Percentiles rank a stretch among this genome's conserved stretches.
Evolutionary conservation across 352 stramenopile genomes (phyloP).

Genomic region (Pythium phragmiticola): DNA sequence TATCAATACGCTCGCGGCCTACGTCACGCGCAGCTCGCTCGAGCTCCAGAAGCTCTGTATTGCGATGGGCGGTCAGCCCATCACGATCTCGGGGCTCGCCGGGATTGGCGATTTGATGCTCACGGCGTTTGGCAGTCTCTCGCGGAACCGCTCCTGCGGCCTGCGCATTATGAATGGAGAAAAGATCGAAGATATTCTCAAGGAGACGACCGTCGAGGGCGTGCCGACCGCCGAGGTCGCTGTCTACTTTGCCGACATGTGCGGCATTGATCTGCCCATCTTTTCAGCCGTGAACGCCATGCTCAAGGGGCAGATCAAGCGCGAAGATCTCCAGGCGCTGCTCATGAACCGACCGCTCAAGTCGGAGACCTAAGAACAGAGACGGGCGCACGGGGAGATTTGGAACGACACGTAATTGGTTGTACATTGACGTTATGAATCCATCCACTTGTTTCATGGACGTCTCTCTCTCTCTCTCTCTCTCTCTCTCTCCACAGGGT

Average conservation of each 20-base stretch:
- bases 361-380: conserved; percentile 50
- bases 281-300: conserved; percentile 87
- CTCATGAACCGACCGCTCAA: conserved; percentile 84
- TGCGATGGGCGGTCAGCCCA: conserved; percentile 92
- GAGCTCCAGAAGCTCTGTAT: conserved; percentile 96
- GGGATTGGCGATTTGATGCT: conserved; percentile 94
- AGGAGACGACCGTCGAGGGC: conserved; percentile 90
- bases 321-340: conserved; percentile 67
- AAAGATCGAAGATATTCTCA: conserved; percentile 92
- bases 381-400: neutral
- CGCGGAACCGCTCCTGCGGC: conserved; percentile 94
- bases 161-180: conserved; percentile 92
- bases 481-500: too few species aligned
- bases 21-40: conserved; percentile 94
- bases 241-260: conserved; percentile 89
- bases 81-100: conserved; percentile 94
- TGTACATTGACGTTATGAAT: neutral
- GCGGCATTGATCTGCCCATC: conserved; percentile 89
- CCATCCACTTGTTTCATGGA: neutral
- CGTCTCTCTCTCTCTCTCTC: too few species aligned
- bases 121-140: conserved; percentile 95
- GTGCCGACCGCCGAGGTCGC: conserved; percentile 95
- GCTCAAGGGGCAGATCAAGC: conserved; percentile 77
- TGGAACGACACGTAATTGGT: neutral
- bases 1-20: conserved; percentile 94